Evolutionary conservation across 1,139 yeast genomes (phyloP).

Genomic region (Saccharomyces hybrid): DNA sequence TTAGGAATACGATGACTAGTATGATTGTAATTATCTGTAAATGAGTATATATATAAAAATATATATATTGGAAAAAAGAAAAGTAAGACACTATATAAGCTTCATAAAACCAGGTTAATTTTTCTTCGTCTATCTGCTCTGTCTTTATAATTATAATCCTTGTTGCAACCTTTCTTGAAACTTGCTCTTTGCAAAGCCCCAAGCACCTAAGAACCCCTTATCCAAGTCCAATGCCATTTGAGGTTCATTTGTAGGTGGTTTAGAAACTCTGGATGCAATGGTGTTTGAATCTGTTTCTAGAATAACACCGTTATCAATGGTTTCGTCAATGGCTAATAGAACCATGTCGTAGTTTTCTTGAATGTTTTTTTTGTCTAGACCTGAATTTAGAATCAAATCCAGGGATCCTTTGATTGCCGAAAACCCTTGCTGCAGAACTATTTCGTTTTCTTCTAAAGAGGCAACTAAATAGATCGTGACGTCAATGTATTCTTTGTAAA

Average conservation of each 20-base stretch:
- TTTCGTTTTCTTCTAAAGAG: conserved; percentile 76
- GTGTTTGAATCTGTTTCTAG: conserved; percentile 83
- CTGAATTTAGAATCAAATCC: conserved; percentile 64
- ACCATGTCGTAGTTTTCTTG: conserved; percentile 82
- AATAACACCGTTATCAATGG: conserved; percentile 85
- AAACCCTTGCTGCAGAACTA: conserved; percentile 68
- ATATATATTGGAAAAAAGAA: neutral
- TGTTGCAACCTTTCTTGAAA: conserved; percentile 83
- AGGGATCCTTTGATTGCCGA: conserved; percentile 75
- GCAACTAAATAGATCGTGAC: conserved; percentile 66
- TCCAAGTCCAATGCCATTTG: conserved; percentile 74
- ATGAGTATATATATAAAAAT: neutral
- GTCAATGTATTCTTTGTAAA: conserved; percentile 77
- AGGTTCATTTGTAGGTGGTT: conserved; percentile 63
- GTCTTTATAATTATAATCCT: conserved; percentile 31
- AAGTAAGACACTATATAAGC: neutral
- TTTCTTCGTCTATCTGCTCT: neutral
- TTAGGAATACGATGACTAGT: neutral
- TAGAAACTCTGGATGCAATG: conserved; percentile 82
- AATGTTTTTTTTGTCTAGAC: conserved; percentile 70
- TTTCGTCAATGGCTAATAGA: conserved; percentile 80
- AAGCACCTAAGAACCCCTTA: conserved; percentile 80
- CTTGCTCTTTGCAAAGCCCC: conserved; percentile 82
- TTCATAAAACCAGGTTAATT: neutral
- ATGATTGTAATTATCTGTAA: neutral